Percentiles rank a stretch among this genome's conserved stretches.
phyloP scores from a whole-genome alignment of 2,329 filamentous ascomycete genomes.

The Pseudovirgaria hyperparasitica region DNA sequence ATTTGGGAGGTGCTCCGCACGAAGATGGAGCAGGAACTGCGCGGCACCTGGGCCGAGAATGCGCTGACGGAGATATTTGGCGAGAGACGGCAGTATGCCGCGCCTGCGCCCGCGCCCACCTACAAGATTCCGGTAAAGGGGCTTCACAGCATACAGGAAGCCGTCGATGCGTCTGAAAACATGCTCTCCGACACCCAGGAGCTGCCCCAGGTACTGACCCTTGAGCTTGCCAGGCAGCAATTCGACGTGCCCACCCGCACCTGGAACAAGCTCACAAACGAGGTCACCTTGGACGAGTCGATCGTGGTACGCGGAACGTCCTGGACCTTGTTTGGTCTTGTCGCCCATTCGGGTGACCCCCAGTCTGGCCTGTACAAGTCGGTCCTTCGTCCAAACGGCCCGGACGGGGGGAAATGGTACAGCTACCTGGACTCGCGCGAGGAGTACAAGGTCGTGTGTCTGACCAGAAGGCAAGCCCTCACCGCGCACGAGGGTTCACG shows the following conservation, averaged over 20 bases:
- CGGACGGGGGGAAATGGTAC: constrained; percentile 45
- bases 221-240: constrained; percentile 45
- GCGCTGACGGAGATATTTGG: constrained; percentile 37
- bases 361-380: constrained; percentile 47
- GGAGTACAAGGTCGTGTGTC: constrained; percentile 41
- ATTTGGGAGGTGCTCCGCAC: constrained; percentile 42
- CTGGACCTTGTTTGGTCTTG: constrained; percentile 47
- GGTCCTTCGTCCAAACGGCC: constrained; percentile 45
- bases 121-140: constrained; percentile 23
- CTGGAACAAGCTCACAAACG: constrained; percentile 45
- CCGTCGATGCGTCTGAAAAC: constrained; percentile 21
- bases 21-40: constrained; percentile 39
- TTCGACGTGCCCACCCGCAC: constrained; percentile 41
- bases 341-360: constrained; percentile 46
- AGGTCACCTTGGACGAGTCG: constrained; percentile 42
- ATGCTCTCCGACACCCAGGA: constrained; percentile 11
- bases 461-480: constrained; percentile 43
- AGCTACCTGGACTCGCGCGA: constrained; percentile 42
- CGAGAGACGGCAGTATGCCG: constrained; percentile 16
- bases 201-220: constrained; percentile 36
- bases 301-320: constrained; percentile 33
- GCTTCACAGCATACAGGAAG: constrained; percentile 27
- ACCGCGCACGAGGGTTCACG: constrained; percentile 36
- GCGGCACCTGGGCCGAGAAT: constrained; percentile 27
- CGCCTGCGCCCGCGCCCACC: constrained; percentile 16